Evolutionary conservation across 495 filamentous ascomycete genomes (phyloP), one percentile per base, ranked within the genome.

Genomic region (Tuber aestivum): DNA sequence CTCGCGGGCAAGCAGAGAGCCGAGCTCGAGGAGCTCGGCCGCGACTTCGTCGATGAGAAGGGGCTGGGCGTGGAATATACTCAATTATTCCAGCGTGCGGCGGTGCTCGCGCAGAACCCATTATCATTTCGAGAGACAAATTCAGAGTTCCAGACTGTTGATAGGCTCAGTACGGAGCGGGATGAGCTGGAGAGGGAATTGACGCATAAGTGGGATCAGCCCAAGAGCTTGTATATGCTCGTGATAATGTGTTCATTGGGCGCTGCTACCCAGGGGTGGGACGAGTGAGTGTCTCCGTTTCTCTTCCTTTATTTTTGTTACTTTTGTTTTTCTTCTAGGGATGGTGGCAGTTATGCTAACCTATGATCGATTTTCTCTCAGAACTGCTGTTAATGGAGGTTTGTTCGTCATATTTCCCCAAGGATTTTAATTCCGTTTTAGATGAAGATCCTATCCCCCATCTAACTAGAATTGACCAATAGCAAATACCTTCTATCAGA

Each of bases 171-270:
- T 4, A 42, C 32, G n/a, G 78, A 78, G 27, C 84, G 83, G 37
- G 84, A 86, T 20, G 83, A 88, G 10, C 81, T 93, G 41, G 83
- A 85, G 18, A 86, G 86, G 38, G 92, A 94, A 82, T 87, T 87
- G 71, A 87, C 86, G 0, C 85, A 92, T 81, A 89, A 89, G 73
- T 94, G 92, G 92, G 87, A 87, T 1, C 92, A 94, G 78, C 91
- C 92, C 0, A 84, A 79, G 78, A 86, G 89, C 5, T 89, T 94
- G 81, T 91, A 91, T 80, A 84, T 90, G 2, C 87, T 93, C n/a
- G 89, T 91, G 77, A 85, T 87, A 10, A 77, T 90, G 21, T 91
- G 89, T 73, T 89, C 89, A 1, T 84, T 86, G 16, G 87, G 86
- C 37, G 90, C 90, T 69, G 88, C 88, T 41, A 90, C 91, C 0